Percentiles rank a stretch among this genome's conserved stretches.
Evolutionary conservation across 2,329 filamentous ascomycete genomes (phyloP).

Genomic region (Myriangium duriaei): DNA sequence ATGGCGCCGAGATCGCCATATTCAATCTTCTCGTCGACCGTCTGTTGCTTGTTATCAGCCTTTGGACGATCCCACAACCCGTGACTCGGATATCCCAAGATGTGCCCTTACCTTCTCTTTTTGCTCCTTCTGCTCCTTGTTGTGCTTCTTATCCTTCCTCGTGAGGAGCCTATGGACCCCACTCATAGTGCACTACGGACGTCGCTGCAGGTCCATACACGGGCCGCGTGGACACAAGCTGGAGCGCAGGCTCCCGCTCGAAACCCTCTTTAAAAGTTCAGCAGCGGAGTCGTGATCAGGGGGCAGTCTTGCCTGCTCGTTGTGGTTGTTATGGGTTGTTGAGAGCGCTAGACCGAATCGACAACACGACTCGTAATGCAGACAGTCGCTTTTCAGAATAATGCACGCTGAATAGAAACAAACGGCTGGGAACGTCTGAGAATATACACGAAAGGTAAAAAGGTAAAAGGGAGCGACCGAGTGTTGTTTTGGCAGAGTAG

Average conservation of each 20-base stretch:
- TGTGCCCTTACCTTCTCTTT: too few relatives aligned
- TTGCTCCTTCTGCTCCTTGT: constrained; percentile 11
- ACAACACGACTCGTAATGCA: too few relatives aligned
- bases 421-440: too few relatives aligned
- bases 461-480: too few relatives aligned
- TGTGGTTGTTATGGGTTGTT: too few relatives aligned
- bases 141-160: constrained; percentile 47
- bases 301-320: too few relatives aligned
- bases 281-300: too few relatives aligned
- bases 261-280: background rate
- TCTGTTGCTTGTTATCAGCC: background rate
- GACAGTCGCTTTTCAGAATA: too few relatives aligned
- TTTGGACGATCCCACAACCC: background rate
- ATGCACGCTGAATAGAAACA: too few relatives aligned
- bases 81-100: too few relatives aligned
- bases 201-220: constrained; percentile 7
- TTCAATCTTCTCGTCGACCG: constrained; percentile 22
- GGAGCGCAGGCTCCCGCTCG: constrained; percentile 1
- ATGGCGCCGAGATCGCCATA: constrained; percentile 52
- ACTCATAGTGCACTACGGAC: constrained; percentile 35
- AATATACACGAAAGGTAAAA: too few relatives aligned
- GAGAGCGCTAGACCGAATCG: too few relatives aligned
- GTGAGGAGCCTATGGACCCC: constrained; percentile 55
- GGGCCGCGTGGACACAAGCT: background rate
- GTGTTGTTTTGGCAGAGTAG: background rate